Percentiles rank a stretch among this genome's conserved stretches.
Conservation (phyloP, 1,284 basidiomycete genomes). For the Irpex rosettiformis region DNA sequence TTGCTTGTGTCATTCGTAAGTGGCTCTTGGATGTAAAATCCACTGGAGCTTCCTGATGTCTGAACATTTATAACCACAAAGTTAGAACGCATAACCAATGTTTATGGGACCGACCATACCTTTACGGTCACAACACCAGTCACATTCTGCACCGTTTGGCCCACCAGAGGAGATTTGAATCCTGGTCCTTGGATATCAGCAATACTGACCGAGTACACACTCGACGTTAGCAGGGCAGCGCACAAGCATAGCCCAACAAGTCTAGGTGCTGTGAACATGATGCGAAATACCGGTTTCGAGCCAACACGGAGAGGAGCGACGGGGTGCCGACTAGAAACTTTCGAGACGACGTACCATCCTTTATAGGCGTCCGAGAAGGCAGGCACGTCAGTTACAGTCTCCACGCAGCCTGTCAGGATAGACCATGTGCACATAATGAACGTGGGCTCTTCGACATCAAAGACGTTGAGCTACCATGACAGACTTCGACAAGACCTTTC, state of each 20-base stretch:
- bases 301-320: not conserved
- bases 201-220: conserved; percentile 23
- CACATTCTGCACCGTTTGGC: conserved; percentile 46
- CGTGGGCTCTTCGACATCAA: not conserved
- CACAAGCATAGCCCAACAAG: not conserved
- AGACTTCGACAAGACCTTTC: not conserved
- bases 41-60: conserved; percentile 20
- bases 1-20: conserved; percentile 38
- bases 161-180: conserved; percentile 44
- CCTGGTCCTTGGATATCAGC: conserved; percentile 51
- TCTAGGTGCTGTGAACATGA: not conserved
- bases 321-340: not conserved
- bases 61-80: conserved; percentile 13
- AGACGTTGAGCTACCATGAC: not conserved
- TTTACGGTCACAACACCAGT: conserved; percentile 45
- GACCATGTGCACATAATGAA: not conserved
- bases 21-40: conserved; percentile 50
- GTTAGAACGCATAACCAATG: not conserved
- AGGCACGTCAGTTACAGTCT: not conserved
- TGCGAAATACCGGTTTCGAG: not conserved
- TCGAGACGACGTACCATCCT: not conserved
- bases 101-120: conserved; percentile 24
- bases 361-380: not conserved
- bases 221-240: conserved; percentile 7
- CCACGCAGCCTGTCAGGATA: not conserved